phyloP scores from a whole-genome alignment of 192 early-diverging fungal species.

The Backusella sp. region DNA sequence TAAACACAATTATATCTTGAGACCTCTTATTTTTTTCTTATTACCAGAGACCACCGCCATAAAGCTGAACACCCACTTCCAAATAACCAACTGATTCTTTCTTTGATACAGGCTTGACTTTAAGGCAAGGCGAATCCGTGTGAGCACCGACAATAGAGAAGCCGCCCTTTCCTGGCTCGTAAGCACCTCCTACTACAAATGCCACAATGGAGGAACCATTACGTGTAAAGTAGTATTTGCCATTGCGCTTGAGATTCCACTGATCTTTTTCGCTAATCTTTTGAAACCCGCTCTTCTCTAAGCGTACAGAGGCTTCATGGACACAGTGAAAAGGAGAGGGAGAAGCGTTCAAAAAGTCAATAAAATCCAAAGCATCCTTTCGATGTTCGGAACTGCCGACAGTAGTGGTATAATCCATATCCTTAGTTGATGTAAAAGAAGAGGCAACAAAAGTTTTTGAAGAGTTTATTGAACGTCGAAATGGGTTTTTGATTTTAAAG shows the following conservation, averaged over 20 bases:
- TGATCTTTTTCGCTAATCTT: constrained; percentile 83
- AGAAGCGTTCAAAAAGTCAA: constrained; percentile 88
- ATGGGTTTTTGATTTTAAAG: constrained; percentile 4
- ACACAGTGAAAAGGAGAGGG: constrained; percentile 98
- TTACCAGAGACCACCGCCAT: constrained; percentile 92
- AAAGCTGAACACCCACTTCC: constrained; percentile 89
- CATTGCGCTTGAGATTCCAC: constrained; percentile 78
- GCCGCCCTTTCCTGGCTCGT: constrained; percentile 71
- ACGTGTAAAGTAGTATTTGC: constrained; percentile 97
- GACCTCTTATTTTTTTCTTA: background rate
- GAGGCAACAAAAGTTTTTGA: constrained; percentile 12
- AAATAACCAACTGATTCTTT: constrained; percentile 84
- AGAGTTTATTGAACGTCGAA: background rate
- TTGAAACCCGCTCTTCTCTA: constrained; percentile 76
- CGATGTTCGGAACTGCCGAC: background rate
- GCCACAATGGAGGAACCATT: constrained; percentile 87
- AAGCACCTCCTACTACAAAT: constrained; percentile 92
- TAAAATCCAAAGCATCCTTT: constrained; percentile 53
- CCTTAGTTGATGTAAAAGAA: constrained; percentile 7
- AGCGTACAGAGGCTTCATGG: constrained; percentile 68
- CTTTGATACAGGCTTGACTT: constrained; percentile 94
- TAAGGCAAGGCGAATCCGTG: constrained; percentile 96
- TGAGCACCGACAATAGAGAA: constrained; percentile 93
- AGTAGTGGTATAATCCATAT: constrained; percentile 1
- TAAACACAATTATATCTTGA: too few species aligned